Percentiles rank a stretch among this genome's conserved stretches.
phyloP scores from a whole-genome alignment of 345 rosid species.

The Orychophragmus violaceus region DNA sequence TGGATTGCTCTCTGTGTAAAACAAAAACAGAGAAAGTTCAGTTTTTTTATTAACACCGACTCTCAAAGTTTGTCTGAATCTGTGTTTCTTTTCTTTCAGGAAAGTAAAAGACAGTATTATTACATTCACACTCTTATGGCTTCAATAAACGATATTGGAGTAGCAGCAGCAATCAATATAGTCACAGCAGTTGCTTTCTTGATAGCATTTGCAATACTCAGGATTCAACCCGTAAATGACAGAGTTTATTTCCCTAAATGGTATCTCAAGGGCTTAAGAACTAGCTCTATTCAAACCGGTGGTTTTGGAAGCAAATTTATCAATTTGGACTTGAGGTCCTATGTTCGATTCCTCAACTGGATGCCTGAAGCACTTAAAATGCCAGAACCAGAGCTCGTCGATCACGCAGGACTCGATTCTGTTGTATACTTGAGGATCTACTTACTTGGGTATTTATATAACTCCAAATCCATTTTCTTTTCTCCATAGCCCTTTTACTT shows the following conservation, averaged over 20 bases:
- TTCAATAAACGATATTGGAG: conserved; percentile 64
- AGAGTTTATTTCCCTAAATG: neutral
- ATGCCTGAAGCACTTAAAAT: neutral
- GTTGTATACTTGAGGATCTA: neutral
- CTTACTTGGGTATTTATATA: neutral
- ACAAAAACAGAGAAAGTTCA: neutral
- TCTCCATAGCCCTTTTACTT: neutral
- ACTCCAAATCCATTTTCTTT: neutral
- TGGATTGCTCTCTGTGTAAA: neutral
- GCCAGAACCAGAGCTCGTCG: neutral
- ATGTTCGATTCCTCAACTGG: neutral
- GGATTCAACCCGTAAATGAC: neutral
- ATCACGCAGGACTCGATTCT: neutral
- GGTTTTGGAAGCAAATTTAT: neutral
- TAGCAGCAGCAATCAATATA: conserved; percentile 81
- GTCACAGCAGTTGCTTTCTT: conserved; percentile 50
- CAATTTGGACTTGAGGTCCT: neutral
- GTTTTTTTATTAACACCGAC: neutral
- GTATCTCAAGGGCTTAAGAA: neutral
- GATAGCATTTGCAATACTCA: neutral
- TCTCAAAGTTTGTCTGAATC: conserved; percentile 14
- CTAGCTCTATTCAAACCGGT: neutral
- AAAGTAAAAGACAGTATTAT: neutral
- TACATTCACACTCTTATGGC: conserved; percentile 47
- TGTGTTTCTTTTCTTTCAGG: conserved; percentile 11